These are phyloP conservation scores for Musa balbisiana DNA, from an alignment of 202 grass and related monocot genomes.

Conservation along the genomic window DNA sequence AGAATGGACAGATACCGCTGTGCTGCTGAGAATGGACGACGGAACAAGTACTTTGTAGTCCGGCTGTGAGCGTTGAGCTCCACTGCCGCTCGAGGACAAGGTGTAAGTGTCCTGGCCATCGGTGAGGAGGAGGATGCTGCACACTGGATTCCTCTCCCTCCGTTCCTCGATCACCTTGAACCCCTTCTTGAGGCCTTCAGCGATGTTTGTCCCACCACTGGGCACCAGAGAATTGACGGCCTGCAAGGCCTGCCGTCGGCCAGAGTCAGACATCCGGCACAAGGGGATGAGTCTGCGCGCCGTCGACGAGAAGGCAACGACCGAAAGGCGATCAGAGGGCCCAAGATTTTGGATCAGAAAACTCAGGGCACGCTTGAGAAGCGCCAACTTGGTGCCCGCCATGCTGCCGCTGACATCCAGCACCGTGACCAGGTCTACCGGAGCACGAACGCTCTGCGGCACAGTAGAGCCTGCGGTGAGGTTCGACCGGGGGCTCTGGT, in stretches of 20 bases:
- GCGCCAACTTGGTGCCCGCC: slow-evolving; percentile 63
- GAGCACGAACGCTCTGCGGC: slow-evolving; percentile 33
- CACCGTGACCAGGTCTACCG: slow-evolving; percentile 85
- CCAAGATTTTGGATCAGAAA: slow-evolving; percentile 85
- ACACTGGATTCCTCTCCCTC: slow-evolving; percentile 52
- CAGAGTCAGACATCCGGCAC: slow-evolving; percentile 49
- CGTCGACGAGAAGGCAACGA: slow-evolving; percentile 63
- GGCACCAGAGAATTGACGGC: slow-evolving; percentile 56
- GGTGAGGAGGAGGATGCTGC: slow-evolving; percentile 86
- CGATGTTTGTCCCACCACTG: slow-evolving; percentile 78
- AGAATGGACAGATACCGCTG: slow-evolving; percentile 46
- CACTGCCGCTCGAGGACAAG: not conserved
- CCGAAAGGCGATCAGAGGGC: slow-evolving; percentile 60
- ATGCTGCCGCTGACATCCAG: slow-evolving; percentile 94
- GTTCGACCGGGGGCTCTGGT: slow-evolving; percentile 8
- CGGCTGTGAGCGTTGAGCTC: not conserved
- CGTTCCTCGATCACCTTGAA: slow-evolving; percentile 69
- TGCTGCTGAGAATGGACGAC: slow-evolving; percentile 43
- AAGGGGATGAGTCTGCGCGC: slow-evolving; percentile 62
- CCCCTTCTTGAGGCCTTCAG: slow-evolving; percentile 53
- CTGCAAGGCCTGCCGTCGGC: slow-evolving; percentile 44
- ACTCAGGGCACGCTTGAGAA: slow-evolving; percentile 79
- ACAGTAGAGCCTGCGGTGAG: slow-evolving; percentile 14
- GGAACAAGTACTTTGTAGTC: slow-evolving; percentile 47
- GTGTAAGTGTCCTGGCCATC: slow-evolving; percentile 81